Evolutionary conservation across 1,139 yeast species (phyloP).

Genomic region (Yarrowia galli): DNA sequence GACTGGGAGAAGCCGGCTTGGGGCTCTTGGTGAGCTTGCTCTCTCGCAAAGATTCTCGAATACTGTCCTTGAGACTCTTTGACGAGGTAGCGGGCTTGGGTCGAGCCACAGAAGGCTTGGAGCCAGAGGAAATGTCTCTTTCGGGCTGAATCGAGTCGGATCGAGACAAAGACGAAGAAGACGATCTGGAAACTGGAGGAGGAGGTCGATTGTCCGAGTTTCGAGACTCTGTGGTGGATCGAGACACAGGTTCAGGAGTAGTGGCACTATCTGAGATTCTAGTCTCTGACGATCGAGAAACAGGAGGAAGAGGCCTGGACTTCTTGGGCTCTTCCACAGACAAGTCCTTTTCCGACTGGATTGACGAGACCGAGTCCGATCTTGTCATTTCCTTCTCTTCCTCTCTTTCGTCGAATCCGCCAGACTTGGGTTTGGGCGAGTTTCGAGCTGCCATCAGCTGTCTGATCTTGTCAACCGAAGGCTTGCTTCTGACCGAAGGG

Average conservation of each 20-base stretch:
- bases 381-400: conserved; percentile 1
- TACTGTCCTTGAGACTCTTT: conserved; percentile 35
- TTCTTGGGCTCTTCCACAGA: not conserved
- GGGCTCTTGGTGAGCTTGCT: conserved; percentile 35
- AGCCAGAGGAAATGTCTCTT: not conserved
- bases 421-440: conserved; percentile 1
- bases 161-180: conserved; percentile 8
- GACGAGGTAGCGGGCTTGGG: conserved; percentile 22
- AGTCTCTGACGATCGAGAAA: not conserved
- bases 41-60: conserved; percentile 34
- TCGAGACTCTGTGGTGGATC: not conserved
- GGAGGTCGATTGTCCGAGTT: not conserved
- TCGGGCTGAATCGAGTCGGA: conserved; percentile 32
- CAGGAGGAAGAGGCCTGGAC: conserved; percentile 22
- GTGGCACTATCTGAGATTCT: not conserved
- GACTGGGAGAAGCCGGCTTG: conserved; percentile 9
- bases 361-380: conserved; percentile 2
- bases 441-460: conserved; percentile 36
- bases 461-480: conserved; percentile 36
- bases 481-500: conserved; percentile 28
- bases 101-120: not conserved
- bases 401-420: conserved; percentile 1
- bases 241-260: conserved; percentile 2
- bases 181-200: conserved; percentile 1
- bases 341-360: conserved; percentile 23